Base-by-base conservation (phyloP, 164 flowering plant genomes). In the Buxus sempervirens region DNA sequence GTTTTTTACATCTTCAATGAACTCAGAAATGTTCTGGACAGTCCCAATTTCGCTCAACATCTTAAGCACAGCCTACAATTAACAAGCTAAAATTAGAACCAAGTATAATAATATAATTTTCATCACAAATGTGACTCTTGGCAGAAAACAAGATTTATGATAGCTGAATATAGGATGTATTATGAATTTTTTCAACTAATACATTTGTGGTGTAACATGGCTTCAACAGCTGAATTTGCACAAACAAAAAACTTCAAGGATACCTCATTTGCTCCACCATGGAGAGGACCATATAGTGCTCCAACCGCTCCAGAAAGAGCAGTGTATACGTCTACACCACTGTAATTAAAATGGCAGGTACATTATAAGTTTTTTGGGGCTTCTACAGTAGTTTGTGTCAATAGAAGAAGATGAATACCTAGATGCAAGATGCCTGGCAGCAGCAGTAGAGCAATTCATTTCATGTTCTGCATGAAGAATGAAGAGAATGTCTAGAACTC, bases 251-350 rank as follows among this genome's bases (percentile, higher is more conserved):
- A 15, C 45, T 45, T 45, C 14, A 24, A 13, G 5, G 26, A 45
- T 78, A 90, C 99, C 97, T 96, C 99, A 82, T 96, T 96, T 24
- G 99, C 99, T 73, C 99, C 99, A 76, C 99, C 99, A 81, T 96
- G 99, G 73, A 96, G 96, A 56, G 99, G 99, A 45, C 99, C 99
- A 86, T 96, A 96, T 19, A 96, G 72, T 38, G 99, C 99, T 72
- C 99, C 99, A 77, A 93, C 96, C 65, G 98, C 99, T 55, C 98
- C 99, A 78, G 99, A 86, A 79, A 96, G 92, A 69, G 99, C 98
- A 61, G 98, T 93, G 83, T 87, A 96, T 19, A 96, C 98, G 88
- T 96, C 99, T 67, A 96, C 99, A 13, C 99, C 99, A 77, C 99
- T 96, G 83, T 69, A 81, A 38, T 60, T 36, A 23, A 9, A 71